Evolutionary conservation across 2,329 filamentous ascomycete species (phyloP).

Genomic region (Trichoderma afroharzianum): DNA sequence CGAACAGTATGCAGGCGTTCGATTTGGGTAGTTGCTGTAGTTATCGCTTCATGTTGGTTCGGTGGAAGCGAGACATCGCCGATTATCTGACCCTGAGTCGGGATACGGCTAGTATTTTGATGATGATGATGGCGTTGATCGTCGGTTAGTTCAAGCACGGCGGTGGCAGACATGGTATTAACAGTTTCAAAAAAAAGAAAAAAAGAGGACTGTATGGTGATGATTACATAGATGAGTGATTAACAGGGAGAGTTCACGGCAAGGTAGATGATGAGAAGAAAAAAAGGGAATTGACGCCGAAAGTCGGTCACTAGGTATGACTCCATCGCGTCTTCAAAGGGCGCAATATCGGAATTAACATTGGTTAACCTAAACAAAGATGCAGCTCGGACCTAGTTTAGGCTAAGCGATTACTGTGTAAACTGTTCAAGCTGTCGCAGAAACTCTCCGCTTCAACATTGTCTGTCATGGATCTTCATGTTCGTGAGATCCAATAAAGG

Average conservation of each 20-base stretch:
- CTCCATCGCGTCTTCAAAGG: neutral
- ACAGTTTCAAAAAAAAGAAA: too few species aligned
- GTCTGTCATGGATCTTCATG: neutral
- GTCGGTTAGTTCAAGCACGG: neutral
- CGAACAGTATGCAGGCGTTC: neutral
- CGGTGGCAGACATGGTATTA: neutral
- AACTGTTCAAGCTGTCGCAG: neutral
- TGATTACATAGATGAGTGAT: neutral
- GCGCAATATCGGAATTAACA: neutral
- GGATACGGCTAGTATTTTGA: neutral
- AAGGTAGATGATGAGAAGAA: neutral
- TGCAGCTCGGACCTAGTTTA: neutral
- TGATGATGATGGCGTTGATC: neutral
- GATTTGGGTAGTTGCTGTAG: neutral
- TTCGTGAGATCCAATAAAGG: too few species aligned
- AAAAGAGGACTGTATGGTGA: neutral
- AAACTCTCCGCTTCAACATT: neutral
- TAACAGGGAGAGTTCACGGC: neutral
- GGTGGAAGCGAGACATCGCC: neutral
- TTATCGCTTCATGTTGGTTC: neutral
- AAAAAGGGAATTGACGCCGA: neutral
- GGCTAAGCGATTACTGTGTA: neutral
- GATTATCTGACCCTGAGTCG: neutral
- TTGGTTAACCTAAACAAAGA: neutral
- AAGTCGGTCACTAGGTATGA: neutral